A percentile compares a stretch with the other conserved stretches of the same genome.
phyloP scores from a whole-genome alignment of 345 rosid species.

The Camelina hispida region DNA sequence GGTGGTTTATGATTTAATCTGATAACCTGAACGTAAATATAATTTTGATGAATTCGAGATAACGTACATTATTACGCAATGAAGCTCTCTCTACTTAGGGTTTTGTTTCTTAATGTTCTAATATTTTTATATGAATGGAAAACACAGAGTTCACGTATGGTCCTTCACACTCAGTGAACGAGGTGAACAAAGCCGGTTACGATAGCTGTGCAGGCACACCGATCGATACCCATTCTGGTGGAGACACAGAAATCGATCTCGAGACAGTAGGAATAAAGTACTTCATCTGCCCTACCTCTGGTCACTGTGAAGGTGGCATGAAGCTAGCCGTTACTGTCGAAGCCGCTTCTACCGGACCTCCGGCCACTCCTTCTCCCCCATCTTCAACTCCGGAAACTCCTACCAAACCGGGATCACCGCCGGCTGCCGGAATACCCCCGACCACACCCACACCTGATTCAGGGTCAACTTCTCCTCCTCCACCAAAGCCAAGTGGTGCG shows the following conservation, averaged over 20 bases:
- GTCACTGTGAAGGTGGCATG: conserved; percentile 40
- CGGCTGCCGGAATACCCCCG: conserved; percentile 30
- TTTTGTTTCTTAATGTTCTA: no score
- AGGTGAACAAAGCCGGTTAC: conserved; percentile 33
- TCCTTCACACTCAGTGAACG: conserved; percentile 35
- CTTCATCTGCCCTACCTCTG: conserved; percentile 34
- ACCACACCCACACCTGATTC: conserved; percentile 35
- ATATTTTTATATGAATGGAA: neutral
- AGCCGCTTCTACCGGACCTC: conserved; percentile 34
- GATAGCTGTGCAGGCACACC: conserved; percentile 26
- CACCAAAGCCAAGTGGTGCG: conserved; percentile 33
- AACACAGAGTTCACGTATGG: conserved; percentile 39
- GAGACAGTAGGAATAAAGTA: conserved; percentile 21
- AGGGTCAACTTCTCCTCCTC: conserved; percentile 42
- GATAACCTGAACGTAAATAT: no score
- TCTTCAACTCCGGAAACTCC: conserved; percentile 38
- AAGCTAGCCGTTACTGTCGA: conserved; percentile 42
- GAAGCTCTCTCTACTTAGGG: no score
- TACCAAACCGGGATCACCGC: conserved; percentile 36
- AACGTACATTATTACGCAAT: no score
- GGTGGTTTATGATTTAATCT: neutral
- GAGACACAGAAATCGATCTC: conserved; percentile 34
- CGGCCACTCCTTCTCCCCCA: conserved; percentile 34
- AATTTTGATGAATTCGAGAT: no score
- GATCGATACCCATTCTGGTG: neutral